phyloP scores from a whole-genome alignment of 805 yeast species.

The Candida caryicola region DNA sequence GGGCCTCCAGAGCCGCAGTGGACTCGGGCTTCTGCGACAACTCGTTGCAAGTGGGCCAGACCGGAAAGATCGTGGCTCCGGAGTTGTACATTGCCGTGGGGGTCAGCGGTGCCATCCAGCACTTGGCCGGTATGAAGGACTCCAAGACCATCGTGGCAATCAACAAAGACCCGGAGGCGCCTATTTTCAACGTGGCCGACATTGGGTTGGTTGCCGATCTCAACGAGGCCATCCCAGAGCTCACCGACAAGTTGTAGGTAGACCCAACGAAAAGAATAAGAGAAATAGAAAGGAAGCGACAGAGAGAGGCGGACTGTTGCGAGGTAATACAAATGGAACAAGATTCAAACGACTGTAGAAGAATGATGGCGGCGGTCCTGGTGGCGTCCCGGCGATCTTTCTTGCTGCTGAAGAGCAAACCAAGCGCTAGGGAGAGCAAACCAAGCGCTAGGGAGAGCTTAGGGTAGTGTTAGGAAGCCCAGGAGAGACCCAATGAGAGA shows the following conservation, averaged over 20 bases:
- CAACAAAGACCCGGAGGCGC: slow-evolving; percentile 91
- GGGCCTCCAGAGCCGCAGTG: slow-evolving; percentile 98
- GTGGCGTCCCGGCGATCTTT: too few relatives aligned
- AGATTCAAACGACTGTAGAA: too few relatives aligned
- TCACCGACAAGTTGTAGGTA: slow-evolving; percentile 63
- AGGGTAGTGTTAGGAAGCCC: too few relatives aligned
- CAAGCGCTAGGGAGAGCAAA: too few relatives aligned
- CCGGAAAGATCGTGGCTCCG: slow-evolving; percentile 97
- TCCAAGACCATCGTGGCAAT: slow-evolving; percentile 91
- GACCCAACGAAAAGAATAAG: neutral
- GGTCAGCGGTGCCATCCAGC: slow-evolving; percentile 96
- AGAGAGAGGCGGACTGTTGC: too few relatives aligned
- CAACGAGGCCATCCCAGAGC: slow-evolving; percentile 84
- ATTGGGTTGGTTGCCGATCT: slow-evolving; percentile 86
- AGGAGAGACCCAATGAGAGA: too few relatives aligned
- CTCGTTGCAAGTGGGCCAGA: slow-evolving; percentile 95
- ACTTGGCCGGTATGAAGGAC: slow-evolving; percentile 97
- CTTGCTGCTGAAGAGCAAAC: too few relatives aligned
- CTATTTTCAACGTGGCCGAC: slow-evolving; percentile 90
- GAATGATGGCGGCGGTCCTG: too few relatives aligned
- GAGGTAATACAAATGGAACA: too few relatives aligned
- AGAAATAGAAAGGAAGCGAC: neutral
- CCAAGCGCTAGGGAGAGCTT: too few relatives aligned
- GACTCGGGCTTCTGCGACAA: slow-evolving; percentile 95
- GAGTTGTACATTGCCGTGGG: slow-evolving; percentile 92